A percentile compares a stretch with the other conserved stretches of the same genome.
phyloP scores from a whole-genome alignment of 495 filamentous ascomycete genomes.

The Patellaria atrata region DNA sequence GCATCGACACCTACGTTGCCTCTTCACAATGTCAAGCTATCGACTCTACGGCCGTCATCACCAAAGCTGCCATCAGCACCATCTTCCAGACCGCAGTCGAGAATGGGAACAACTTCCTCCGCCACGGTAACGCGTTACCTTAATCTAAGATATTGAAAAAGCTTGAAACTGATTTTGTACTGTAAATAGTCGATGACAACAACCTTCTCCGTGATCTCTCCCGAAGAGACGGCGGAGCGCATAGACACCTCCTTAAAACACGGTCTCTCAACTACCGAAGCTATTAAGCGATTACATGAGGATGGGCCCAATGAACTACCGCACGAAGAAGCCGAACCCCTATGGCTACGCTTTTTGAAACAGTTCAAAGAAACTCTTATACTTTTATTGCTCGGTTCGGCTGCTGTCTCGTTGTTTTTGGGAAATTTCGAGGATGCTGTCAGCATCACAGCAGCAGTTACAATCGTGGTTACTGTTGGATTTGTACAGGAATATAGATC shows the following conservation, averaged over 20 bases:
- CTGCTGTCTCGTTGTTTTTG: conserved; percentile 77
- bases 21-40: conserved; percentile 37
- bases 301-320: conserved; percentile 92
- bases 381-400: conserved; percentile 80
- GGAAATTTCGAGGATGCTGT: conserved; percentile 93
- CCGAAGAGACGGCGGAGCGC: conserved; percentile 61
- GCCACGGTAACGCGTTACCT: too few species aligned
- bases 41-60: conserved; percentile 27
- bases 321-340: conserved; percentile 79
- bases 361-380: conserved; percentile 91
- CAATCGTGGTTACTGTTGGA: conserved; percentile 90
- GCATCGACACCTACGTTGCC: conserved; percentile 42
- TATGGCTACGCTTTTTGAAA: conserved; percentile 89
- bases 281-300: conserved; percentile 57
- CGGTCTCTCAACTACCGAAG: conserved; percentile 69
- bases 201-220: conserved; percentile 46
- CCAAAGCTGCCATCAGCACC: conserved; percentile 20
- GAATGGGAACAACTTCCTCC: too few species aligned
- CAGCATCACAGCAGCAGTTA: conserved; percentile 87
- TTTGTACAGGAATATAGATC: conserved; percentile 97
- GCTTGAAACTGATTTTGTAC: conserved; percentile 3
- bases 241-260: conserved; percentile 69
- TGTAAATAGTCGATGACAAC: conserved; percentile 40
- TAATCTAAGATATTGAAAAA: too few species aligned
- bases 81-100: background rate